phyloP scores from a whole-genome alignment of 2,329 filamentous ascomycete species.

The Aspergillus sergii region DNA sequence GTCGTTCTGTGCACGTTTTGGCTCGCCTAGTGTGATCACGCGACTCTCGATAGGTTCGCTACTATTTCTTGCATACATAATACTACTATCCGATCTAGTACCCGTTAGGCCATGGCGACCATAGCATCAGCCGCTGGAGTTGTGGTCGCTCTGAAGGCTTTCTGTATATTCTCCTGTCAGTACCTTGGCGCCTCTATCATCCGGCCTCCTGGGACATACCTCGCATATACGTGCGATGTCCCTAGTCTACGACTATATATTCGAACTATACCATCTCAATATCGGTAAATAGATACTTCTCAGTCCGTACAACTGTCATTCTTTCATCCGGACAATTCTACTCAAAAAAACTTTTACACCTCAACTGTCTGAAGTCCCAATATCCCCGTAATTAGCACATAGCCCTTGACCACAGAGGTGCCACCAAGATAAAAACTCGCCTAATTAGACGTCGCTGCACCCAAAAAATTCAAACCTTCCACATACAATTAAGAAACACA shows the following conservation, averaged over 20 bases:
- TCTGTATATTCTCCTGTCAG: neutral
- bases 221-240: neutral
- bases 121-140: neutral
- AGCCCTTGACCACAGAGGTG: neutral
- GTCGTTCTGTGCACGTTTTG: conserved; percentile 17
- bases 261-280: neutral
- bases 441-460: neutral
- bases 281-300: neutral
- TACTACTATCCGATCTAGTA: neutral
- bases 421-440: neutral
- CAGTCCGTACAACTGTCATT: neutral
- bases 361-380: neutral
- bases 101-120: neutral
- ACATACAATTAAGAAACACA: neutral
- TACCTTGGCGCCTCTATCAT: neutral
- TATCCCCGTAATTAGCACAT: neutral
- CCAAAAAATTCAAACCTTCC: neutral
- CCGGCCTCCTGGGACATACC: neutral
- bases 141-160: neutral
- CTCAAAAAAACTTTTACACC: neutral
- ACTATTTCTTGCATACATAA: neutral
- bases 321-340: neutral
- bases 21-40: conserved; percentile 4
- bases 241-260: neutral
- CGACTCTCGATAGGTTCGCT: neutral